Evolutionary conservation across 78 protist species (phyloP).

Genomic region (Mastigamoeba balamuthi): DNA sequence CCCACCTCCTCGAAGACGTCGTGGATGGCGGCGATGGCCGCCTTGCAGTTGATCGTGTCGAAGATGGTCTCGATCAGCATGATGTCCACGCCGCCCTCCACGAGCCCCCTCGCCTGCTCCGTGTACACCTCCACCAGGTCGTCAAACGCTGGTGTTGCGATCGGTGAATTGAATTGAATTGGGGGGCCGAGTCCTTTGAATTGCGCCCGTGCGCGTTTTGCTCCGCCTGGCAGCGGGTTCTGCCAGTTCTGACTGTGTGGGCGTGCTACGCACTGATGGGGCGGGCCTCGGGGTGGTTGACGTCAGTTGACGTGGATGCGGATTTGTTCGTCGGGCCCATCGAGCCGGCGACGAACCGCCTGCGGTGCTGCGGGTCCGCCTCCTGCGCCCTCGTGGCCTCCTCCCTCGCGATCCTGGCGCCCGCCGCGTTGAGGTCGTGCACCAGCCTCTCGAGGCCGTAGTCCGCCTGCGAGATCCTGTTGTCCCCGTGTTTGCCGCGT

Average conservation of each 20-base stretch:
- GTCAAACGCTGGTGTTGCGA: slow-evolving; percentile 43
- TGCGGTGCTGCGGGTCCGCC: slow-evolving; percentile 30
- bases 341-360: slow-evolving; percentile 92
- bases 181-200: not conserved
- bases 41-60: slow-evolving; percentile 95
- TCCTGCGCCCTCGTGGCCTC: slow-evolving; percentile 26
- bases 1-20: slow-evolving; percentile 52
- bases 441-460: slow-evolving; percentile 71
- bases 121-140: slow-evolving; percentile 82
- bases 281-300: slow-evolving; percentile 85
- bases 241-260: too few relatives aligned
- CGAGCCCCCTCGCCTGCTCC: slow-evolving; percentile 77
- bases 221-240: too few relatives aligned
- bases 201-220: slow-evolving; percentile 7
- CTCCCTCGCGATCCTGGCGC: slow-evolving; percentile 33
- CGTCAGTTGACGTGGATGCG: slow-evolving; percentile 88
- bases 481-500: too few relatives aligned
- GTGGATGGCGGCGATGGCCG: slow-evolving; percentile 74
- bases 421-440: slow-evolving; percentile 47
- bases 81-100: slow-evolving; percentile 93
- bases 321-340: slow-evolving; percentile 96
- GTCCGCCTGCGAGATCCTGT: slow-evolving; percentile 87
- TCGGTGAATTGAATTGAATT: not conserved
- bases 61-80: slow-evolving; percentile 96
- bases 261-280: too few relatives aligned